Evolutionary conservation across 352 stramenopile species (phyloP).

Genomic region (Phytopythium litorale): DNA sequence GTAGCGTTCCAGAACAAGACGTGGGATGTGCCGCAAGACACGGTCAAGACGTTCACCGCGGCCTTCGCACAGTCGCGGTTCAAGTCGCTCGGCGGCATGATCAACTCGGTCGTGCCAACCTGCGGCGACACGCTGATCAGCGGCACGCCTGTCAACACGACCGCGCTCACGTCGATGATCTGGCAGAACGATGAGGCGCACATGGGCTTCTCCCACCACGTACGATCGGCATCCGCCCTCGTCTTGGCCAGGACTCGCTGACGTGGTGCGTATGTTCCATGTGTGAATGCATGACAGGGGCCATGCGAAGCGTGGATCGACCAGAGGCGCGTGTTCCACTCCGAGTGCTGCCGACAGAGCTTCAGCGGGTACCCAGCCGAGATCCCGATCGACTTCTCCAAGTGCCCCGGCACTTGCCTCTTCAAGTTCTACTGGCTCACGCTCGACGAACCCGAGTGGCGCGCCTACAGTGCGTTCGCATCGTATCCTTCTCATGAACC

Average conservation of each 20-base stretch:
- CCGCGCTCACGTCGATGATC: conserved; percentile 20
- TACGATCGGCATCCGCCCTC: conserved; percentile 1
- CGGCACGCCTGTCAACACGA: conserved; percentile 9
- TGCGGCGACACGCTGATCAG: conserved; percentile 14
- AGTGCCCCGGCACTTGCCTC: conserved; percentile 27
- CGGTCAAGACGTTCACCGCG: conserved; percentile 21
- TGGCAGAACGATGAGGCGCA: conserved; percentile 15
- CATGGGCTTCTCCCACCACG: conserved; percentile 31
- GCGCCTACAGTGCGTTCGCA: conserved; percentile 29
- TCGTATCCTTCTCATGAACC: background rate
- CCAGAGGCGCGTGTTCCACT: conserved; percentile 20
- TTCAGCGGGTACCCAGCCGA: conserved; percentile 25
- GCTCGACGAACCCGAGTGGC: conserved; percentile 25
- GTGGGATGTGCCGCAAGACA: conserved; percentile 16
- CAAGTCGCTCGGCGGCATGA: conserved; percentile 18
- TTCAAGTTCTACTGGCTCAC: conserved; percentile 48
- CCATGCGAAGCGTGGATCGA: conserved; percentile 51
- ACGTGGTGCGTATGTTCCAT: no score
- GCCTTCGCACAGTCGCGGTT: conserved; percentile 19
- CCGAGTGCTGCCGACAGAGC: conserved; percentile 29
- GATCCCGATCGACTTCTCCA: conserved; percentile 42
- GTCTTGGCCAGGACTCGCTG: background rate
- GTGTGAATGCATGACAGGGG: conserved; percentile 13
- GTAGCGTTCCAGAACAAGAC: conserved; percentile 16
- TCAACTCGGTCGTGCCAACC: conserved; percentile 14